Base-by-base conservation (phyloP, 2,329 filamentous ascomycete genomes). In the Pseudogymnoascus sp. region DNA sequence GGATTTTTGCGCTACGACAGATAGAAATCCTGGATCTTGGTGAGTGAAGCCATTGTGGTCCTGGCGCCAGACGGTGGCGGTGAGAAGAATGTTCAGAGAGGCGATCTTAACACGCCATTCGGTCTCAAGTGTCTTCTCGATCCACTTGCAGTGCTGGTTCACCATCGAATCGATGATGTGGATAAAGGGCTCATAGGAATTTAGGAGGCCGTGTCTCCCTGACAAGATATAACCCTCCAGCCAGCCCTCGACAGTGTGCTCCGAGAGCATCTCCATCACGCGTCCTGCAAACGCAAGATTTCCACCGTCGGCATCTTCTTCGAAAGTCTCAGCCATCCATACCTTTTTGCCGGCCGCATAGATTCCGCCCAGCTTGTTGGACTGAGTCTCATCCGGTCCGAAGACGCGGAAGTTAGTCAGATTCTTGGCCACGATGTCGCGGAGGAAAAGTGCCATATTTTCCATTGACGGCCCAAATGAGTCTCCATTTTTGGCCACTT, bases 131-230 rank as follows among this genome's bases (percentile, higher is more conserved):
- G 85, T 89, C 76, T 92, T 92, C 73, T 92, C 89, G 60, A 92
- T 82, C 89, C 89, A 92, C 74, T 92, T 92, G 78, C 88, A 91
- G 76, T 92, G 89, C 77, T 91, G 89, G 73, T 91, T 91, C 64
- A 92, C 89, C 89, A 92, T 92, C 1, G 87, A 90, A 74, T 92
- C 88, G 69, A 92, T 91, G 69, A 92, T 84, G 71, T 92, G 88
- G 64, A 92, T 89, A 71, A 92, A 92, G 0, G 89, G 88, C 73
- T 92, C 89, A 75, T 92, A 92, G 71, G 85, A 89, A 80, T 91
- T 92, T 64, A 92, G 81, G 64, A 92, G 72, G 11, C 89, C 89
- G 67, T 92, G 89, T 4, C 89, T 82, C 29, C 89, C 89, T 62
- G 84, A 90, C 2, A 92, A 79, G 43, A 90, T 75, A 71, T 92